These are phyloP conservation scores for Colletotrichum magnum DNA, from an alignment of 2,329 filamentous ascomycete genomes.

Conservation along the genomic window DNA sequence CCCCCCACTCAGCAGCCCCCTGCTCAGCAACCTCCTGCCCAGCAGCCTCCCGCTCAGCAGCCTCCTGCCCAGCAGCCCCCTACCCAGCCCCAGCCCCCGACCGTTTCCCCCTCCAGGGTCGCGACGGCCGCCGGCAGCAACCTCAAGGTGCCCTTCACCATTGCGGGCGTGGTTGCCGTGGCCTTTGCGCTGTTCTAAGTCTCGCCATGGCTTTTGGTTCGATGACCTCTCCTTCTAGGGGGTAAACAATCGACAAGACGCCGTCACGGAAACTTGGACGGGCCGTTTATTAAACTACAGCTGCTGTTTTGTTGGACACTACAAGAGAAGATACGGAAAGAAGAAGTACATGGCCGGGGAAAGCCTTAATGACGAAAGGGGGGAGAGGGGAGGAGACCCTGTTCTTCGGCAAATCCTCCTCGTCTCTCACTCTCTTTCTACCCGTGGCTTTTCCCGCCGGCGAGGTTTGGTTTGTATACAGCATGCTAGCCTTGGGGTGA, in stretches of 20 bases:
- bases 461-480: background rate
- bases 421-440: background rate
- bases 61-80: constrained; percentile 1
- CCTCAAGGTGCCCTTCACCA: constrained; percentile 27
- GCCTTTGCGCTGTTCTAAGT: constrained; percentile 32
- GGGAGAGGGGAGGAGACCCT: background rate
- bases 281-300: too few species aligned
- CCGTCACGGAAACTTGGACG: background rate
- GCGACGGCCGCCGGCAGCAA: constrained; percentile 26
- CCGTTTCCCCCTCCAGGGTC: constrained; percentile 25
- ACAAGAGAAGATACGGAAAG: too few species aligned
- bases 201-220: background rate
- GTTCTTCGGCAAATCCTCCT: too few species aligned
- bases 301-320: too few species aligned
- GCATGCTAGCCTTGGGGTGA: background rate
- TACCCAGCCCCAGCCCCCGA: constrained; percentile 10
- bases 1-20: constrained; percentile 4
- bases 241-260: background rate
- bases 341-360: too few species aligned
- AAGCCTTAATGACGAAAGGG: background rate
- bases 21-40: background rate
- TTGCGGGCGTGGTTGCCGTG: constrained; percentile 9
- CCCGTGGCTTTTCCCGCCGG: background rate
- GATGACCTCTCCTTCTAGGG: background rate
- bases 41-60: constrained; percentile 4